Conservation (phyloP, 1,284 basidiomycete genomes). For the Austroboletus rostrupii region DNA sequence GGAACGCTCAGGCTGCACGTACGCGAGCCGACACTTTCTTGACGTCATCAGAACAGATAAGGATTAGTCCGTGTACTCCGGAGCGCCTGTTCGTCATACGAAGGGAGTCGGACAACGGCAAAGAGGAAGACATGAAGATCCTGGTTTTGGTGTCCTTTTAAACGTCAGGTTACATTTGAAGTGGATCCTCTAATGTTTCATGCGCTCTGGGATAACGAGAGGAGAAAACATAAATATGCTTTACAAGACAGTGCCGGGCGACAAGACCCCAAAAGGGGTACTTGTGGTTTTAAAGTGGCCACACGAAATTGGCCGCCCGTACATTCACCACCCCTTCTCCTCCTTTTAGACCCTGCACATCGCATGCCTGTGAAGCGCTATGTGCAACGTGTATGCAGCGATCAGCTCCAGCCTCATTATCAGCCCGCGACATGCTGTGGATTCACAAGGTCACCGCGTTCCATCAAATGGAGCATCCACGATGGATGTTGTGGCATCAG, state of each 20-base stretch:
- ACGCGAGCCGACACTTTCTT: neutral
- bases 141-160: neutral
- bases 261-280: too few relatives aligned
- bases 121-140: constrained; percentile 13
- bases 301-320: neutral
- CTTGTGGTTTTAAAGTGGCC: neutral
- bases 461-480: constrained; percentile 8
- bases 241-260: too few relatives aligned
- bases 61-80: neutral
- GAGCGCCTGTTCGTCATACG: constrained; percentile 10
- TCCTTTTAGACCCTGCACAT: neutral
- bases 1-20: neutral
- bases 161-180: too few relatives aligned
- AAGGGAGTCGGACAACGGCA: neutral
- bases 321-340: neutral
- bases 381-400: constrained; percentile 10
- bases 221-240: neutral
- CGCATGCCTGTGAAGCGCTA: neutral
- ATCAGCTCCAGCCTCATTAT: constrained; percentile 9
- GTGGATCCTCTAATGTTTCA: neutral
- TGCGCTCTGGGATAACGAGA: neutral
- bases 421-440: constrained; percentile 1
- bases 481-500: neutral
- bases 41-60: neutral
- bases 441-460: constrained; percentile 17